phyloP scores from a whole-genome alignment of 2,329 filamentous ascomycete species.

The Diplodia sapinea region DNA sequence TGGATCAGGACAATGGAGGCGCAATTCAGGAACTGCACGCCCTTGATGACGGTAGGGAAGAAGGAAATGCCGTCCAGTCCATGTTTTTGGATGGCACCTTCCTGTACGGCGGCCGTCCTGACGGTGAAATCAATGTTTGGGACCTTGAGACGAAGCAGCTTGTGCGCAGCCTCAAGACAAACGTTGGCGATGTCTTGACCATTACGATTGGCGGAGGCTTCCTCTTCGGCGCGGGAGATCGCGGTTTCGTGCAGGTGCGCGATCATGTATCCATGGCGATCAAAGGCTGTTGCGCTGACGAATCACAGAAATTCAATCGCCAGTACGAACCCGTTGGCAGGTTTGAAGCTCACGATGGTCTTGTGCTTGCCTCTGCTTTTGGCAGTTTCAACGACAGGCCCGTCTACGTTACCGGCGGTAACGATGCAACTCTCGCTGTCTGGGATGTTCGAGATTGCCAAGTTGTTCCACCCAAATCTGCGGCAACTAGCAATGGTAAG shows the following conservation, averaged over 20 bases:
- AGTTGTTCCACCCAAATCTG: constrained; percentile 51
- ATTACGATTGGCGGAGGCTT: constrained; percentile 84
- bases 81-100: constrained; percentile 89
- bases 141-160: constrained; percentile 94
- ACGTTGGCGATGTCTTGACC: constrained; percentile 82
- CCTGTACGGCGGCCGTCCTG: constrained; percentile 85
- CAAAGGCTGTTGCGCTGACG: constrained; percentile 36
- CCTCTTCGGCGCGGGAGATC: constrained; percentile 87
- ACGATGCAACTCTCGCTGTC: constrained; percentile 85
- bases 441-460: constrained; percentile 76
- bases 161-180: constrained; percentile 81
- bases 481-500: constrained; percentile 63
- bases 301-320: constrained; percentile 70
- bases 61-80: constrained; percentile 71
- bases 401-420: constrained; percentile 94
- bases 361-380: constrained; percentile 83
- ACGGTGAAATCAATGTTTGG: constrained; percentile 93
- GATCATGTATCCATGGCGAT: constrained; percentile 14
- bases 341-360: constrained; percentile 84
- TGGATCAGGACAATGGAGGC: constrained; percentile 64
- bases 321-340: constrained; percentile 80
- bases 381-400: constrained; percentile 72
- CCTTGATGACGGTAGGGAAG: constrained; percentile 63
- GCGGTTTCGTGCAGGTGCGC: constrained; percentile 66
- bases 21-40: constrained; percentile 73